Conservation (phyloP, 2,329 filamentous ascomycete species). For the Aureobasidium uvarum region DNA sequence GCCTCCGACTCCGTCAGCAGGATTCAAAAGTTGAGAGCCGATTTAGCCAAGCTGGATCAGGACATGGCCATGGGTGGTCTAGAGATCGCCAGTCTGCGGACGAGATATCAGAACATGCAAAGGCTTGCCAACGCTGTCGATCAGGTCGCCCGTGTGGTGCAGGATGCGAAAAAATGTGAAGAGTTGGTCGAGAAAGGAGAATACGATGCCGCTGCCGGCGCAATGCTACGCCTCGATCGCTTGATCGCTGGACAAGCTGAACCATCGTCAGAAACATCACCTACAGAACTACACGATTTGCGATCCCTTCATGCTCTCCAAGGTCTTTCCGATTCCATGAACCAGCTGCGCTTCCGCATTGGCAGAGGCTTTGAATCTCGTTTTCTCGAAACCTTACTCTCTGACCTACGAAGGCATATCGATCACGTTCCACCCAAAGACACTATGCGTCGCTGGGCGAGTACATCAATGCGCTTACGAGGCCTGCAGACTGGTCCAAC, state of each 20-base stretch:
- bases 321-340: slow-evolving; percentile 73
- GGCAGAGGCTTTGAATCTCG: slow-evolving; percentile 82
- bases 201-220: slow-evolving; percentile 73
- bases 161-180: slow-evolving; percentile 73
- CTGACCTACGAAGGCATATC: slow-evolving; percentile 77
- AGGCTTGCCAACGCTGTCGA: slow-evolving; percentile 78
- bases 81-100: slow-evolving; percentile 78
- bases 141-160: slow-evolving; percentile 76
- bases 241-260: slow-evolving; percentile 72
- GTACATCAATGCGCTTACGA: slow-evolving; percentile 68
- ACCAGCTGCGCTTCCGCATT: slow-evolving; percentile 72
- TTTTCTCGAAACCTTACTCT: slow-evolving; percentile 74
- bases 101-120: slow-evolving; percentile 77
- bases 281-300: slow-evolving; percentile 60
- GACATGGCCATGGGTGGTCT: slow-evolving; percentile 84
- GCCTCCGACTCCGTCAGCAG: slow-evolving; percentile 85
- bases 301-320: slow-evolving; percentile 75
- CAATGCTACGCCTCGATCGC: slow-evolving; percentile 73
- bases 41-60: slow-evolving; percentile 75
- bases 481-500: slow-evolving; percentile 68
- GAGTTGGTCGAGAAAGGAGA: slow-evolving; percentile 78
- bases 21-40: slow-evolving; percentile 76
- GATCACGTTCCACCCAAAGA: slow-evolving; percentile 67
- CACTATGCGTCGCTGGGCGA: slow-evolving; percentile 82
- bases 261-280: slow-evolving; percentile 34